A percentile compares a stretch with the other conserved stretches of the same genome.
Evolutionary conservation across 257 asterid genomes (phyloP).

Genomic region (Solanum medicagineum): DNA sequence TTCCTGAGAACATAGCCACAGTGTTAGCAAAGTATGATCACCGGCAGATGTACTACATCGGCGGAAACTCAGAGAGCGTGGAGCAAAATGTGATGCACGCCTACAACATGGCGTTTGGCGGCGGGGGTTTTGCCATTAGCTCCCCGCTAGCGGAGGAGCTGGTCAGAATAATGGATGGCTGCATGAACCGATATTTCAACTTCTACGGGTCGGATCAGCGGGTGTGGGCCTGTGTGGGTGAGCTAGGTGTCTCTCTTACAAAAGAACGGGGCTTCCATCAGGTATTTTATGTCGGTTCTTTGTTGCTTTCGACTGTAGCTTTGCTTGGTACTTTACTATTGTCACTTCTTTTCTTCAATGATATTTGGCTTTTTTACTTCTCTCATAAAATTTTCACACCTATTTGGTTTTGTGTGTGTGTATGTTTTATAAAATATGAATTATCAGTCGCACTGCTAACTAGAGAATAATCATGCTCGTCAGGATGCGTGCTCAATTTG

Average conservation of each 20-base stretch:
- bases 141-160: constrained; percentile 62
- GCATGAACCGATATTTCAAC: constrained; percentile 53
- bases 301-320: too few species aligned
- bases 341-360: too few species aligned
- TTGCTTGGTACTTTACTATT: too few species aligned
- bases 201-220: constrained; percentile 91
- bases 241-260: constrained; percentile 62
- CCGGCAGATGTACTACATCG: constrained; percentile 64
- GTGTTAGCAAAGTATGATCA: constrained; percentile 68
- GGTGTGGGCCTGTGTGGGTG: constrained; percentile 80
- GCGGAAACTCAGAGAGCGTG: constrained; percentile 83
- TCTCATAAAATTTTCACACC: too few species aligned
- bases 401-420: too few species aligned
- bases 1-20: constrained; percentile 53
- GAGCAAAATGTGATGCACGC: constrained; percentile 73
- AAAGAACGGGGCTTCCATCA: constrained; percentile 86
- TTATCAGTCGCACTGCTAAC: too few species aligned
- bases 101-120: constrained; percentile 90
- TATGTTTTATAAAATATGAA: too few species aligned
- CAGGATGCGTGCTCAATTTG: too few species aligned
- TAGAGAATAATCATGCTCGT: too few species aligned
- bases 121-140: constrained; percentile 85
- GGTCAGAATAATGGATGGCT: constrained; percentile 46
- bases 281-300: constrained; percentile 20
- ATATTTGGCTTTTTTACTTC: too few species aligned